Conservation (phyloP, 2,329 filamentous ascomycete genomes). For the Colletotrichum liaoningense region DNA sequence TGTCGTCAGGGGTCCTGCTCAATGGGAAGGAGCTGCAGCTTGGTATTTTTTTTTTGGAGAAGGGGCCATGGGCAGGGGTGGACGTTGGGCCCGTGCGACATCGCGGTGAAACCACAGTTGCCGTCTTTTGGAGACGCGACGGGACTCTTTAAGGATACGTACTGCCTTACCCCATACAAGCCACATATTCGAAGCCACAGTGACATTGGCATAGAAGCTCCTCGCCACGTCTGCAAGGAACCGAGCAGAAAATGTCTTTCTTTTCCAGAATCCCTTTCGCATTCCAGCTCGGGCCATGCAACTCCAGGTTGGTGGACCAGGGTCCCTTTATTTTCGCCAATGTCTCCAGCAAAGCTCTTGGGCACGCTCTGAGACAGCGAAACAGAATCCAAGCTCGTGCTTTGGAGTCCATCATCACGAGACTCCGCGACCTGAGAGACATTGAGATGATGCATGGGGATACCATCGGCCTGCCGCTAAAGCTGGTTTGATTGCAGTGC, state of each 20-base stretch:
- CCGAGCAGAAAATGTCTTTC: background rate
- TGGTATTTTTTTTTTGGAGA: background rate
- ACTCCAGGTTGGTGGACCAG: conserved; percentile 5
- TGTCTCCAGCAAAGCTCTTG: conserved; percentile 13
- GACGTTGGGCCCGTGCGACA: conserved; percentile 25
- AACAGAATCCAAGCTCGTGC: conserved; percentile 3
- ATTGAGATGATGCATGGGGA: background rate
- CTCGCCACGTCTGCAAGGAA: background rate
- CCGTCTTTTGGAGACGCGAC: conserved; percentile 7
- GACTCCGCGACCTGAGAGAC: background rate
- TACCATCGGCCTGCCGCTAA: background rate
- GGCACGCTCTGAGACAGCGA: conserved; percentile 8
- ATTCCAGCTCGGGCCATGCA: conserved; percentile 23
- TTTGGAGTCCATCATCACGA: conserved; percentile 16
- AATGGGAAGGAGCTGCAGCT: conserved; percentile 17
- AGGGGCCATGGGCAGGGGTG: conserved; percentile 19
- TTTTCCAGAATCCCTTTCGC: conserved; percentile 18
- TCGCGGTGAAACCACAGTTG: conserved; percentile 31
- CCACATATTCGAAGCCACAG: conserved; percentile 4
- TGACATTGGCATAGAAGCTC: background rate
- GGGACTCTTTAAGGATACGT: background rate
- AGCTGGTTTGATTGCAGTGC: background rate
- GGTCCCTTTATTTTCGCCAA: conserved; percentile 24
- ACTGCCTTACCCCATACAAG: background rate
- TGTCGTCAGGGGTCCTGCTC: conserved; percentile 29